Conservation (phyloP, 768 basidiomycete species). For the Rhizopogon vinicolor region DNA sequence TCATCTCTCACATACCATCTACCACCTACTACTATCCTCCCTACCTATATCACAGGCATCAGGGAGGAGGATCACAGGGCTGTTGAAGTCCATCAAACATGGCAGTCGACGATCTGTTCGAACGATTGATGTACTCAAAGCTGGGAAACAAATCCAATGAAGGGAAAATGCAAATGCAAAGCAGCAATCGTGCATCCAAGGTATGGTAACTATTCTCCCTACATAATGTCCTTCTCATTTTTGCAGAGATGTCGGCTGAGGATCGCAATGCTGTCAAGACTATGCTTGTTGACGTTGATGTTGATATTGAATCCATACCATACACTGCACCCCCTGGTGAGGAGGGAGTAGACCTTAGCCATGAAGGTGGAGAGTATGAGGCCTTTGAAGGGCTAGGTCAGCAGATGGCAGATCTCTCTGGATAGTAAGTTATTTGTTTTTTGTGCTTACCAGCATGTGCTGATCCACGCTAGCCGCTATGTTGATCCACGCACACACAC, state of each 20-base stretch:
- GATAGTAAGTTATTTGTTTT: background rate
- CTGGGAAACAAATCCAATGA: background rate
- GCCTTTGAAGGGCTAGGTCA: background rate
- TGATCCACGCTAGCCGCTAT: background rate
- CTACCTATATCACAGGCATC: background rate
- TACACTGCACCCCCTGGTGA: conserved; percentile 1
- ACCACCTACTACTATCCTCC: no score
- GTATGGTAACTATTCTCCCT: background rate
- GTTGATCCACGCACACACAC: background rate
- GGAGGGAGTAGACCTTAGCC: conserved; percentile 2
- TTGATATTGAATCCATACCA: background rate
- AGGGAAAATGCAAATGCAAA: background rate
- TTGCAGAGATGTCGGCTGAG: background rate
- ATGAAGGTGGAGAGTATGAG: background rate
- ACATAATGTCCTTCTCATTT: background rate
- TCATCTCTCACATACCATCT: no score
- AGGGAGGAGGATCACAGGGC: background rate
- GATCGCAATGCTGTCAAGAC: background rate
- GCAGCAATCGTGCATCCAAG: background rate
- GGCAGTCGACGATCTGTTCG: background rate
- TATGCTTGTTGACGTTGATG: background rate
- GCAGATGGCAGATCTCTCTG: background rate
- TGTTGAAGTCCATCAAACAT: background rate
- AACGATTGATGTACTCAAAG: background rate
- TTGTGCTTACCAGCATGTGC: background rate